Evolutionary conservation across 768 basidiomycete species (phyloP).

Genomic region (Dioszegia hungarica): DNA sequence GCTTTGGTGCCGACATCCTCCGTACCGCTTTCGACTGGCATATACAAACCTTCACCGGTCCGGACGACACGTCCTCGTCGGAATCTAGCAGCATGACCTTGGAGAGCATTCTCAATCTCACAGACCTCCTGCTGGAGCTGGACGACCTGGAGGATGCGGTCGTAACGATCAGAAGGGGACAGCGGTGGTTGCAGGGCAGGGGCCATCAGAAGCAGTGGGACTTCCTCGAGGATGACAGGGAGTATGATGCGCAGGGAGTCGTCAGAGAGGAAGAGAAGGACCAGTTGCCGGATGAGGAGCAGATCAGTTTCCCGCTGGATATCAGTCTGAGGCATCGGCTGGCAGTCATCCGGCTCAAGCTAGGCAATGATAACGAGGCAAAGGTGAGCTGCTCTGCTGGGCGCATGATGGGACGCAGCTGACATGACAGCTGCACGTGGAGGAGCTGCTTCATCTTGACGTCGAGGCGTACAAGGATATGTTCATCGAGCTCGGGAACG

Average conservation of each 20-base stretch:
- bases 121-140: constrained; percentile 73
- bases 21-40: constrained; percentile 70
- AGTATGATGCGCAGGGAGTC: constrained; percentile 61
- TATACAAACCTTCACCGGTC: constrained; percentile 54
- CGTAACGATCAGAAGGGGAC: constrained; percentile 66
- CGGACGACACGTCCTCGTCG: constrained; percentile 9
- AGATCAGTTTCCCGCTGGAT: constrained; percentile 63
- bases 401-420: not conserved
- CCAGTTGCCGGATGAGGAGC: constrained; percentile 53
- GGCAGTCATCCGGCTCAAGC: constrained; percentile 72
- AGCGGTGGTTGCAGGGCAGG: constrained; percentile 87
- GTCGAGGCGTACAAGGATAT: constrained; percentile 70
- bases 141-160: constrained; percentile 66
- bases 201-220: constrained; percentile 73
- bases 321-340: constrained; percentile 76
- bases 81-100: constrained; percentile 26
- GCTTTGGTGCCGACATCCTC: constrained; percentile 63
- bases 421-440: constrained; percentile 64
- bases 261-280: constrained; percentile 26
- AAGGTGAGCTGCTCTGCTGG: constrained; percentile 55
- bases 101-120: constrained; percentile 63
- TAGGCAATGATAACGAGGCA: constrained; percentile 74
- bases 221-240: constrained; percentile 74
- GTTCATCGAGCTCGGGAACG: constrained; percentile 79
- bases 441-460: constrained; percentile 65